Base-by-base conservation (phyloP, 352 stramenopile species). In the Globisporangium orthogonon region DNA sequence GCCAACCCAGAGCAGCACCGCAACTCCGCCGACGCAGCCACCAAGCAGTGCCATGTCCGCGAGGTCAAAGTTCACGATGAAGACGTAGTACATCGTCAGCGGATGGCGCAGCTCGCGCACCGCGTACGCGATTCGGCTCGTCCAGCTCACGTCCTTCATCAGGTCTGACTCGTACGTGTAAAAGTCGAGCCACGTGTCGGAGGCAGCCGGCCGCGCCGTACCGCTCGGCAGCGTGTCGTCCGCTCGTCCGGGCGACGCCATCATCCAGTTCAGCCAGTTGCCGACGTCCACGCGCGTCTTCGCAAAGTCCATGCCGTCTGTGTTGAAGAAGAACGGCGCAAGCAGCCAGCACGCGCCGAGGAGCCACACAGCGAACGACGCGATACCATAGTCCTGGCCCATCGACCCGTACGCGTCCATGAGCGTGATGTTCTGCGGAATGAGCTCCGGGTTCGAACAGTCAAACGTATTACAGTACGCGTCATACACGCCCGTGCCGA, bases 321-420 rank as follows among this genome's bases (percentile, higher is more conserved):
- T 93, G 62, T 94, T 94, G 71, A 91, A 94, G 52, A 95, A 74
- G 63, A 95, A 94, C 4, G 86, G 86, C 1, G 84, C 82, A 37
- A 90, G 65, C 28, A 94, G 62, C 84, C 84, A 95, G 50, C 76
- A 90, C 10, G 73, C 69, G 7, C 83, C 83, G 9, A 95, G 78
- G 23, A 94, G 53, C 84, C 84, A 94, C 31, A 95, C 83, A 5
- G 86, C 81, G 59, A 94, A 95, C n/a, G 86, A 94, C 43, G 83
- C 81, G 30, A 94, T 83, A 4, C 86, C 84, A 28, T 95, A 95
- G 54, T 91, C 81, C 52, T 95, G 84, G 7, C 83, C 83, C 65
- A 92, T 94, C 0, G 78, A 86, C n/a, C 77, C 75, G 69, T 93
- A 95, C 44, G 83, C 69, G 46, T 87, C 63, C 7, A 94, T 54